Evolutionary conservation across 768 basidiomycete species (phyloP), one percentile per base, ranked within the genome.

Genomic region (Leccinum subgranulosum): DNA sequence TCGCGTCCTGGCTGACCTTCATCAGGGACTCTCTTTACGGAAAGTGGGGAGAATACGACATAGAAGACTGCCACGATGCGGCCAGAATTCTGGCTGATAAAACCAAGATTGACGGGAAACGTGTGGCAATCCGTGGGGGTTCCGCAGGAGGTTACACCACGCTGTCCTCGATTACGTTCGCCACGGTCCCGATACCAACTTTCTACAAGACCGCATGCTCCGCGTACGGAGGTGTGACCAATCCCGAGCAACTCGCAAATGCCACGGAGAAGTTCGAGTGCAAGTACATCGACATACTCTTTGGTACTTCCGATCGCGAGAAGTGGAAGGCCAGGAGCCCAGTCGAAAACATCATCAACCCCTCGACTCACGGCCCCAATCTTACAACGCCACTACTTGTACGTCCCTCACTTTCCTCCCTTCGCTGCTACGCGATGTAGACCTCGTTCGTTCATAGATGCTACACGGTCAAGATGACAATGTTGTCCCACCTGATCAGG

Each of bases 11-110:
- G 28, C 51, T 55, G 29, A 65, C 29, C 9, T 43, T 73, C 4
- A 14, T 23, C 74, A 67, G 67, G 43, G 77, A 84, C 15, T 80
- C 84, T 14, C 81, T 92, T 5, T 73, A 75, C 33, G 78, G 79
- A 2, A 71, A 82, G 3, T 93, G 91, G 90, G 90, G 91, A 3
- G 62, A 87, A 10, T 80, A 84, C 8, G 90, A 93, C 57, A 4
- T 74, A 1, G 68, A 78, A 7, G 90, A 93, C 64, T 82, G 81
- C 59, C 79, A 31, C 7, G 48, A 63, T 17, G 82, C 85, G 3
- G 46, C 48, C 4, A 27, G 8, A n/a, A 19, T 48, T 4, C 12
- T 64, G 10, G 39, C 39, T n/a, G 17, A 2, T 4, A n/a, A n/a
- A n/a, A 4, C 7, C 2, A n/a, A 41, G 39, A 41, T 41, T n/a